Percentiles rank a stretch among this genome's conserved stretches.
phyloP scores from a whole-genome alignment of 257 asterid species.

The Cruciata laevipes region DNA sequence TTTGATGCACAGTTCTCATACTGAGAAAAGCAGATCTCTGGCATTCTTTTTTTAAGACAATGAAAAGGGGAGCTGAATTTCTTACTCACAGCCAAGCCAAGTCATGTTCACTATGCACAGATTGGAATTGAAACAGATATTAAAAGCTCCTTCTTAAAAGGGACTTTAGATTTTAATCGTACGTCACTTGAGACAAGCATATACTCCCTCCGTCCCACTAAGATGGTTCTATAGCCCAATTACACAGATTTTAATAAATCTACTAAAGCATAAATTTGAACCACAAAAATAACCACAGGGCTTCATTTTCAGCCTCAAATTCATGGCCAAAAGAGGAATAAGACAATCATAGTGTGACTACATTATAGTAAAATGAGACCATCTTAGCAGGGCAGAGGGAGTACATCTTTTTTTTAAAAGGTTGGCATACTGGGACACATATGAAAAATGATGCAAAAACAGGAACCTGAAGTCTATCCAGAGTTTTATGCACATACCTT shows the following conservation, averaged over 20 bases:
- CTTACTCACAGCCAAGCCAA: background rate
- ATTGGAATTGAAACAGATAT: background rate
- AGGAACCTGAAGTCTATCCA: background rate
- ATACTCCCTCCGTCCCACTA: background rate
- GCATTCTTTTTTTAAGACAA: background rate
- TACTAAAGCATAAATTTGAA: background rate
- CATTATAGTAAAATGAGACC: background rate
- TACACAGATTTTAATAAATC: background rate
- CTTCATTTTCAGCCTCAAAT: background rate
- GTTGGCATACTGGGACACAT: background rate
- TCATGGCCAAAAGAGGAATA: background rate
- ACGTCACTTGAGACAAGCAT: background rate
- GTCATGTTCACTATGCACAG: background rate
- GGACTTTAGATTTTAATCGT: too few relatives aligned
- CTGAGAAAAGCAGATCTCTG: background rate
- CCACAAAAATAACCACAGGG: background rate
- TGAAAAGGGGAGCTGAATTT: background rate
- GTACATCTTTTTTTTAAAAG: background rate
- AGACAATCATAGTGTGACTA: background rate
- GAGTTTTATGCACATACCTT: conserved; percentile 36
- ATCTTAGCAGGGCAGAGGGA: background rate
- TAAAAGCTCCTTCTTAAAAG: background rate
- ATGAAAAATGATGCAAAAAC: background rate
- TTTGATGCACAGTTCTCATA: background rate
- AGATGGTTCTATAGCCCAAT: background rate